Evolutionary conservation across 257 asterid genomes (phyloP).

Genomic region (Dorcoceras hygrometricum): DNA sequence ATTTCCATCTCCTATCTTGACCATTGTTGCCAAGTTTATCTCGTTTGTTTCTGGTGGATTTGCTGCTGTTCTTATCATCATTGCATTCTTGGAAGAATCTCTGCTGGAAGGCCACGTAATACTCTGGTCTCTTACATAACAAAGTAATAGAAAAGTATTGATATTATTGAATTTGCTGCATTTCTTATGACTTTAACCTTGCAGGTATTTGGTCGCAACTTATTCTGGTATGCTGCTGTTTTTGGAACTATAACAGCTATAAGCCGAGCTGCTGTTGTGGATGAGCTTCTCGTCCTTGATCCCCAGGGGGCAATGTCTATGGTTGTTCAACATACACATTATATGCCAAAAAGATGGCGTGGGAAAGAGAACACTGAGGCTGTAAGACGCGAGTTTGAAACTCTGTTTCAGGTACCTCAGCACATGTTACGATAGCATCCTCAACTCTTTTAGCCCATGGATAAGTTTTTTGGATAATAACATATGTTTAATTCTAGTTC

Average conservation of each 20-base stretch:
- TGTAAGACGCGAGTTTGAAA: conserved; percentile 75
- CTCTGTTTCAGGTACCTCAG: conserved; percentile 78
- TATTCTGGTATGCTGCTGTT: conserved; percentile 97
- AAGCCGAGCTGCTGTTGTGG: conserved; percentile 78
- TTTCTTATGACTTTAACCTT: conserved; percentile 24
- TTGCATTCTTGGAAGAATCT: conserved; percentile 93
- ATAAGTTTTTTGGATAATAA: neutral
- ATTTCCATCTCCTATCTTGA: conserved; percentile 83
- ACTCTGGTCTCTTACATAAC: conserved; percentile 16
- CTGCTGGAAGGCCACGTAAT: conserved; percentile 98
- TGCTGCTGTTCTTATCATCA: conserved; percentile 94
- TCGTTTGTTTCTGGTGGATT: conserved; percentile 98
- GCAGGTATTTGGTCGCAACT: conserved; percentile 94
- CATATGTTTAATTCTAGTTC: neutral
- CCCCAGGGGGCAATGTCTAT: conserved; percentile 83
- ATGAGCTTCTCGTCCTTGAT: conserved; percentile 81
- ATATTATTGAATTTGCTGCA: conserved; percentile 5
- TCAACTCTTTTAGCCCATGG: neutral
- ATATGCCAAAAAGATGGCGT: conserved; percentile 99
- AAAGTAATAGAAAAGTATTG: conserved; percentile 7
- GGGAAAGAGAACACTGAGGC: conserved; percentile 77
- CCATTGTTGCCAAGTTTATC: conserved; percentile 86
- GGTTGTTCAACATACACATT: conserved; percentile 83
- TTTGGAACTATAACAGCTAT: conserved; percentile 97
- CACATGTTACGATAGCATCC: neutral